Evolutionary conservation across 2,329 filamentous ascomycete species (phyloP), one percentile per base, ranked within the genome.

Genomic region (Trichoderma aggressivum): DNA sequence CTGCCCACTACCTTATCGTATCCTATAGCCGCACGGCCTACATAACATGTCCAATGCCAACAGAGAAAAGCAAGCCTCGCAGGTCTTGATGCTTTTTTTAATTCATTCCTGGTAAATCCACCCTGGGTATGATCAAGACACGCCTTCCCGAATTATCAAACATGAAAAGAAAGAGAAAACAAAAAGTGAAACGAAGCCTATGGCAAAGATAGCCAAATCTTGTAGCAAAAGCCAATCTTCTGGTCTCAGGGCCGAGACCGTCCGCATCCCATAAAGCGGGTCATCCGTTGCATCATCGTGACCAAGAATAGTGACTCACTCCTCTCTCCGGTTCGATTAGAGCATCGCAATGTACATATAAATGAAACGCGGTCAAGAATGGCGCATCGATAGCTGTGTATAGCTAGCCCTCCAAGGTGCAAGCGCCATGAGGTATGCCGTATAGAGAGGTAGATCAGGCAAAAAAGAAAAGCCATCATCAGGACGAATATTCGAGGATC

Each of bases 101-200:
- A 36, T 34, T 53, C 65, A 21, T 61, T 69, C 65, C 55, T 60
- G 32, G 11, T 60, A 30, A 59, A 69, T 58, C 56, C 56, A 61
- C 65, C 65, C 56, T 61, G 65, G 55, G 65, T 69, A 69, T 69
- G 65, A 36, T 61, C 63, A 58, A 66, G 50, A 26, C 53, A 56
- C 63, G 32, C 47, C 24, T 36, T 69, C 32, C 56, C 56, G 39
- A 47, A 53, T 36, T 53, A 26, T 47, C 56, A 61, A n/a, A 28
- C 61, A 50, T 59, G 18, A 43, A 62, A 32, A 64, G 21, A n/a
- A 36, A 43, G 21, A 43, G n/a, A 30, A 12, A 30, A 26, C 36
- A 16, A 58, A 21, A 28, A 34, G 64, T 63, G 34, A 24, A 7
- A 60, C 26, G 50, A 55, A 24, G 21, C 39, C 32, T 12, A 32